Evolutionary conservation across 2,329 filamentous ascomycete species (phyloP).

Genomic region (Aureobasidium pullulans): DNA sequence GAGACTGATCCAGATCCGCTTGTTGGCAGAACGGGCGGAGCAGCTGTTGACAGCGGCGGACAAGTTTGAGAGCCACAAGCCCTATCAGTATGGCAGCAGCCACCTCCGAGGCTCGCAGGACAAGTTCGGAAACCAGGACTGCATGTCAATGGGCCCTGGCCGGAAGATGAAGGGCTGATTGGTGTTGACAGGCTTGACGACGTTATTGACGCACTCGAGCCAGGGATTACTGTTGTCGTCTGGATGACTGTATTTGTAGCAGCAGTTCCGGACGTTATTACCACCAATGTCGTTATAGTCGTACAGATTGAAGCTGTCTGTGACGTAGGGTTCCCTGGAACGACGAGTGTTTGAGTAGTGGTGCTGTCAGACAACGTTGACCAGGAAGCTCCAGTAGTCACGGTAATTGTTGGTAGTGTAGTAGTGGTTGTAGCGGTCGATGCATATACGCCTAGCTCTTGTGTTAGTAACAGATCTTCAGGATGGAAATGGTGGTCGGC

Average conservation of each 20-base stretch:
- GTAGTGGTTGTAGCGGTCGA: conserved; percentile 21
- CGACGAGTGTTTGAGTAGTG: not conserved
- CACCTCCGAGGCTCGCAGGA: conserved; percentile 39
- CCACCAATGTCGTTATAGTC: conserved; percentile 21
- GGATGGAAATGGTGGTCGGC: conserved; percentile 34
- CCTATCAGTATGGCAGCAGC: conserved; percentile 41
- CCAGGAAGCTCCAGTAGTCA: conserved; percentile 14
- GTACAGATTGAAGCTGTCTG: conserved; percentile 17
- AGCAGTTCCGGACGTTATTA: conserved; percentile 12
- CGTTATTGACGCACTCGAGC: not conserved
- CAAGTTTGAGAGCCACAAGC: conserved; percentile 30
- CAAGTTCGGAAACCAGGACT: conserved; percentile 40
- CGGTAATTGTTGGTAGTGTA: conserved; percentile 18
- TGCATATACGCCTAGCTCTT: conserved; percentile 16
- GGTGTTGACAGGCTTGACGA: not conserved
- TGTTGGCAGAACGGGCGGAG: conserved; percentile 33
- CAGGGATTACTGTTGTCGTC: conserved; percentile 13
- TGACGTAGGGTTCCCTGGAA: conserved; percentile 20
- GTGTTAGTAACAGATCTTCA: not conserved
- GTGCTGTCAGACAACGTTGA: conserved; percentile 6
- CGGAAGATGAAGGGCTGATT: conserved; percentile 13
- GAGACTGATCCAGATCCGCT: conserved; percentile 31
- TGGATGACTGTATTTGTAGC: conserved; percentile 16
- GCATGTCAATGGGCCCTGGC: conserved; percentile 25
- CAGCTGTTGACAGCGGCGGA: conserved; percentile 4